Evolutionary conservation across 768 basidiomycete genomes (phyloP).

Genomic region (Phanerochaete sordida): DNA sequence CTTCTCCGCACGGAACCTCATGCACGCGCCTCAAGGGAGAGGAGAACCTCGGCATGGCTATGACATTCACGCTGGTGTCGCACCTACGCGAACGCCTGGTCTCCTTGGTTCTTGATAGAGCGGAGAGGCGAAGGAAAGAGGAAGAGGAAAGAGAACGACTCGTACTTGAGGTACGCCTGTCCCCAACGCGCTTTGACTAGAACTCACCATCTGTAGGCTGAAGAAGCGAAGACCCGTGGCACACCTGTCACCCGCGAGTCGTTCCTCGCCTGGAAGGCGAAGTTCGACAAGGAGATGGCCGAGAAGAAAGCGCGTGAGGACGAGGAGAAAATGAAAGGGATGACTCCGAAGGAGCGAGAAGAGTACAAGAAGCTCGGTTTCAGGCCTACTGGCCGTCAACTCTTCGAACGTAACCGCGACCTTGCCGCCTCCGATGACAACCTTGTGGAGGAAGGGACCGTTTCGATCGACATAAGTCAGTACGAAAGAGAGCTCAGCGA

Average conservation of each 20-base stretch:
- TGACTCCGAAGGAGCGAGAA: constrained; percentile 81
- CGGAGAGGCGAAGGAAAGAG: constrained; percentile 51
- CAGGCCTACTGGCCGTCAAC: constrained; percentile 81
- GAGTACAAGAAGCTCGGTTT: constrained; percentile 65
- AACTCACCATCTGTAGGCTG: constrained; percentile 49
- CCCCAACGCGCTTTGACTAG: neutral
- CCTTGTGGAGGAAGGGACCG: constrained; percentile 79
- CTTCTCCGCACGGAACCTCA: neutral
- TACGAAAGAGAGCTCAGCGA: constrained; percentile 64
- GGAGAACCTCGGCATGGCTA: constrained; percentile 92
- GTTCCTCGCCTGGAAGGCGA: constrained; percentile 78
- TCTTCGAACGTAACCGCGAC: constrained; percentile 82
- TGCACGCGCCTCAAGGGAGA: constrained; percentile 48
- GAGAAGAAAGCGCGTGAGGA: constrained; percentile 63
- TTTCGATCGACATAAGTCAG: constrained; percentile 86
- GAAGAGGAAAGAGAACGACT: constrained; percentile 72
- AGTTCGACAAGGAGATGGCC: constrained; percentile 69
- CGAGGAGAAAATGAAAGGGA: constrained; percentile 67
- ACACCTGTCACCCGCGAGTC: constrained; percentile 85
- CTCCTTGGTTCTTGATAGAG: constrained; percentile 54
- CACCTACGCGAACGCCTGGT: constrained; percentile 79
- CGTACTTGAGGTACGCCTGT: constrained; percentile 62
- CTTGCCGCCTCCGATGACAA: constrained; percentile 72
- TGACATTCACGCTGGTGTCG: constrained; percentile 93
- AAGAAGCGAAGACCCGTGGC: constrained; percentile 83